phyloP scores from a whole-genome alignment of 2,329 filamentous ascomycete genomes.

The Colletotrichum zoysiae region DNA sequence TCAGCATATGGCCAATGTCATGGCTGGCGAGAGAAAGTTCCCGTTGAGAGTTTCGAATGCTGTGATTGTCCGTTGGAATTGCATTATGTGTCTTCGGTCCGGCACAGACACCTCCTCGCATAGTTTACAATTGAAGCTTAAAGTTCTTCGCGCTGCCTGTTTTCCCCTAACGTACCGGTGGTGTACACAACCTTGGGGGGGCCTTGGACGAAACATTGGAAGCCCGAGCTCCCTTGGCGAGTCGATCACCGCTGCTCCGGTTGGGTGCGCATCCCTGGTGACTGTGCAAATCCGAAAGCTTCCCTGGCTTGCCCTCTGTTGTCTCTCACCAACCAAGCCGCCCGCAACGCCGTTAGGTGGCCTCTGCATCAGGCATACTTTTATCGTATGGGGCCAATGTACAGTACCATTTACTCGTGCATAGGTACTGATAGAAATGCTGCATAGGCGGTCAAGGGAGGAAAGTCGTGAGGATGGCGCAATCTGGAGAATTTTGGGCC shows the following conservation, averaged over 20 bases:
- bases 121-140: background rate
- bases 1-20: constrained; percentile 5
- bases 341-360: constrained; percentile 22
- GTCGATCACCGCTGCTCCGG: constrained; percentile 19
- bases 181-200: no score
- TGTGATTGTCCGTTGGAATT: constrained; percentile 15
- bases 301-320: background rate
- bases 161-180: background rate
- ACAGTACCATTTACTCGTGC: background rate
- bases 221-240: constrained; percentile 26
- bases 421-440: constrained; percentile 14
- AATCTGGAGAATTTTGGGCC: constrained; percentile 42
- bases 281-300: constrained; percentile 32
- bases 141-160: constrained; percentile 1
- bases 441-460: constrained; percentile 38
- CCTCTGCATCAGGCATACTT: constrained; percentile 7
- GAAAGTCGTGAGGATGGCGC: constrained; percentile 38
- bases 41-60: constrained; percentile 32
- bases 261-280: constrained; percentile 25
- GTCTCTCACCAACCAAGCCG: constrained; percentile 15
- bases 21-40: constrained; percentile 14
- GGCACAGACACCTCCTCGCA: background rate
- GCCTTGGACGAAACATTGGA: constrained; percentile 10
- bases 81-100: constrained; percentile 8
- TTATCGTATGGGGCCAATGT: background rate